These are phyloP conservation scores for Carpinus viminea DNA, from an alignment of 306 rosid species.

Conservation along the genomic window DNA sequence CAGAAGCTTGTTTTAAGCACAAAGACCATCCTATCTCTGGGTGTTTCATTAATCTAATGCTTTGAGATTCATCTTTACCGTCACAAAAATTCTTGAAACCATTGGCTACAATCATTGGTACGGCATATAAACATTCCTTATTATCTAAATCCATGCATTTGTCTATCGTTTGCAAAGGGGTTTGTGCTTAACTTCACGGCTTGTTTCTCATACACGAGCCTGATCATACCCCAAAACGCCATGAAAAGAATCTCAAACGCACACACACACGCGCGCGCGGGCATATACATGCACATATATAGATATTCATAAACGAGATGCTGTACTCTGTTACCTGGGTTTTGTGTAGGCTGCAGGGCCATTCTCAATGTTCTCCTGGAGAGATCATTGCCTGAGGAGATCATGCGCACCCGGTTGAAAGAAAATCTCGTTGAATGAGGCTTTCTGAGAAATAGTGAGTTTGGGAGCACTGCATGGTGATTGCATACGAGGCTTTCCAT, in stretches of 20 bases:
- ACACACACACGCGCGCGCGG: neutral
- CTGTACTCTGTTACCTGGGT: conserved; percentile 35
- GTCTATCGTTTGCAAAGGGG: neutral
- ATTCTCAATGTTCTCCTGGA: conserved; percentile 37
- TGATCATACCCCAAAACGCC: conserved; percentile 4
- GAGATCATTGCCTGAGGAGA: conserved; percentile 24
- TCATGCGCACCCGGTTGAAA: conserved; percentile 13
- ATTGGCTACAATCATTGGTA: neutral
- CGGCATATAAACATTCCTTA: neutral
- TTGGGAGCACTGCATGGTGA: neutral
- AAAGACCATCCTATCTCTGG: neutral
- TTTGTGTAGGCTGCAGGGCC: conserved; percentile 46
- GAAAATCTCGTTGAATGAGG: neutral
- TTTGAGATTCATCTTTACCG: neutral
- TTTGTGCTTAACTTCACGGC: conserved; percentile 1
- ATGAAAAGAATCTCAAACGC: neutral
- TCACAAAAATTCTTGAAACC: neutral
- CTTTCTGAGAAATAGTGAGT: conserved; percentile 15
- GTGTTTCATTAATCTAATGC: neutral
- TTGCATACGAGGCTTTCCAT: neutral
- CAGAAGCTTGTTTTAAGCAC: neutral
- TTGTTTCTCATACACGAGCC: neutral
- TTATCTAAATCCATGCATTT: neutral
- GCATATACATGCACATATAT: neutral
- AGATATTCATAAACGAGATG: neutral